Percentiles rank a stretch among this genome's conserved stretches.
phyloP scores from a whole-genome alignment of 2,329 filamentous ascomycete genomes.

The Aspergillus ochraceus region DNA sequence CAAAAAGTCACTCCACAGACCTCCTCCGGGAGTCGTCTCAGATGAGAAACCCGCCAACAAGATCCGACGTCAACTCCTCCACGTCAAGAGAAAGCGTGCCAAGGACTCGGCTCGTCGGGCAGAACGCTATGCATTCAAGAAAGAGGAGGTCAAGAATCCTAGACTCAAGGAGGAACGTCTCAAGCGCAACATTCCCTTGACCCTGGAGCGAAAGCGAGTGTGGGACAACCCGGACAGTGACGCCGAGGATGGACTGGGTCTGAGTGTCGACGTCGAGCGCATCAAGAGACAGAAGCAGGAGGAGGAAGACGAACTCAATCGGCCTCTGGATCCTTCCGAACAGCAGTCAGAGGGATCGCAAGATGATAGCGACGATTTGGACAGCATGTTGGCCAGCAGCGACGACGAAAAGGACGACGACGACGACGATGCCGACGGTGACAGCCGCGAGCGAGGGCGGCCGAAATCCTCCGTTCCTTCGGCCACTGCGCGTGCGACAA shows the following conservation, averaged over 20 bases:
- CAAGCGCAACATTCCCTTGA: conserved; percentile 74
- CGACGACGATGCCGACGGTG: conserved; percentile 53
- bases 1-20: conserved; percentile 45
- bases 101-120: conserved; percentile 74
- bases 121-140: conserved; percentile 73
- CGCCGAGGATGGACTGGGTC: conserved; percentile 46
- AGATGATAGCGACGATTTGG: conserved; percentile 54
- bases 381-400: conserved; percentile 73
- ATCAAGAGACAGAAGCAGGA: conserved; percentile 50
- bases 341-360: conserved; percentile 43
- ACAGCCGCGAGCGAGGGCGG: conserved; percentile 41
- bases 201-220: conserved; percentile 82
- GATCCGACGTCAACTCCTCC: conserved; percentile 72
- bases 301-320: conserved; percentile 44
- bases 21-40: conserved; percentile 46
- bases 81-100: conserved; percentile 76
- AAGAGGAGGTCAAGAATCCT: conserved; percentile 82
- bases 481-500: conserved; percentile 53
- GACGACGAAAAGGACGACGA: conserved; percentile 54
- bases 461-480: conserved; percentile 38
- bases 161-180: conserved; percentile 71
- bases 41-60: conserved; percentile 71
- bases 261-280: conserved; percentile 50
- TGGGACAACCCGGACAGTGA: conserved; percentile 75
- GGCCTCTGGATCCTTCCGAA: conserved; percentile 27